Percentiles rank a stretch among this genome's conserved stretches.
Evolutionary conservation across 805 yeast genomes (phyloP).

Genomic region (Wickerhamiella sorbophila): DNA sequence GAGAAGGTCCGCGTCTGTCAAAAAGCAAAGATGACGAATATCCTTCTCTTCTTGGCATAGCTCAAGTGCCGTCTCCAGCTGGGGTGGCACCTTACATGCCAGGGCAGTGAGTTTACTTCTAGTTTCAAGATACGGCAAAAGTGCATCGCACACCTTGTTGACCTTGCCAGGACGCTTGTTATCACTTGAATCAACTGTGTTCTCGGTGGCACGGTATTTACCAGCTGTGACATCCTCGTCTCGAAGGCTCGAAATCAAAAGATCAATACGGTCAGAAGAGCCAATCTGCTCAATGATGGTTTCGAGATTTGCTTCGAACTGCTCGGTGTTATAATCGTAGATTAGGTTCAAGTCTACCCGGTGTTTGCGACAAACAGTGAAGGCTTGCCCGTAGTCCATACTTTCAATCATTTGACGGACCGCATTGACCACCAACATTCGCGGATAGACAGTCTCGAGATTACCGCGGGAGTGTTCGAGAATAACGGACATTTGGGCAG

Average conservation of each 20-base stretch:
- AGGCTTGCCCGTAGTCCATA: constrained; percentile 55
- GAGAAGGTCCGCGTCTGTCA: constrained; percentile 74
- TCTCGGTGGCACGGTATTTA: constrained; percentile 61
- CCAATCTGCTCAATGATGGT: constrained; percentile 56
- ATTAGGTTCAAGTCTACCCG: constrained; percentile 81
- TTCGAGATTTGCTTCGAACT: constrained; percentile 50
- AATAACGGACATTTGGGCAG: constrained; percentile 67
- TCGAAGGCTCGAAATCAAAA: constrained; percentile 71
- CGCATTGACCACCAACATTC: constrained; percentile 77
- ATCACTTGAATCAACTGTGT: neutral
- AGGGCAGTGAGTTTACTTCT: constrained; percentile 68
- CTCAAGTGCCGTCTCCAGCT: constrained; percentile 55
- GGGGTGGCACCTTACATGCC: constrained; percentile 85
- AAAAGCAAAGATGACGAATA: constrained; percentile 73
- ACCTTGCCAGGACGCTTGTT: constrained; percentile 36
- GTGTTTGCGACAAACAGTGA: constrained; percentile 72
- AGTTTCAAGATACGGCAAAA: constrained; percentile 32
- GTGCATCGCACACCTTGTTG: constrained; percentile 60
- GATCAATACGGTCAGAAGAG: constrained; percentile 62
- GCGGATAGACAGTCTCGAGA: constrained; percentile 82
- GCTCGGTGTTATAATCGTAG: constrained; percentile 70
- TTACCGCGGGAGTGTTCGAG: constrained; percentile 95
- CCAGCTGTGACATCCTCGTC: constrained; percentile 76
- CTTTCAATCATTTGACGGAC: constrained; percentile 56
- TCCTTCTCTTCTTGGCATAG: constrained; percentile 50